These are phyloP conservation scores for Ogataea neopini DNA, from an alignment of 805 yeast genomes.

Conservation along the genomic window DNA sequence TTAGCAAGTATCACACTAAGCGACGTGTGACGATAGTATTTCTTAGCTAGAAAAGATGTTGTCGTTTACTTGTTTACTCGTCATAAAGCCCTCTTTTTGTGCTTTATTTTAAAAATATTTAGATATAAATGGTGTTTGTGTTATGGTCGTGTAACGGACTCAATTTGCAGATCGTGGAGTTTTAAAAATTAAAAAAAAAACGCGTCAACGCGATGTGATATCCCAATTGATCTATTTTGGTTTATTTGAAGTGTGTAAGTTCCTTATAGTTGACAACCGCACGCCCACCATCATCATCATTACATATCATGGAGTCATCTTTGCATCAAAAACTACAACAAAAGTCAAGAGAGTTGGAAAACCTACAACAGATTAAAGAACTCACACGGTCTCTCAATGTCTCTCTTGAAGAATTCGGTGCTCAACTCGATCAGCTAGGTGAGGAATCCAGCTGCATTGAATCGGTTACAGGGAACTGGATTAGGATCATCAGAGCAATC, in stretches of 20 bases:
- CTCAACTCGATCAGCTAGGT: constrained; percentile 47
- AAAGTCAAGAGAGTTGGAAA: constrained; percentile 52
- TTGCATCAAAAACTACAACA: constrained; percentile 36
- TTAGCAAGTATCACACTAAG: constrained; percentile 1
- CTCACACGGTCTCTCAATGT: constrained; percentile 46
- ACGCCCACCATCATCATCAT: too few species aligned
- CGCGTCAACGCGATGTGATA: constrained; percentile 8
- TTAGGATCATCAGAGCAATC: constrained; percentile 57
- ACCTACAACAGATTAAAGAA: constrained; percentile 47
- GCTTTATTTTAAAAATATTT: neutral
- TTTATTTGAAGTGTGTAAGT: too few species aligned
- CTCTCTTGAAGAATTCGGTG: constrained; percentile 50
- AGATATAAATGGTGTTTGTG: neutral
- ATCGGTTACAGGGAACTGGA: constrained; percentile 64
- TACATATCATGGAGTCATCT: constrained; percentile 35
- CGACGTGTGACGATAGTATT: neutral
- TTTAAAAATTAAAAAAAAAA: neutral
- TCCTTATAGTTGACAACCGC: too few species aligned
- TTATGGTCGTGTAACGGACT: neutral
- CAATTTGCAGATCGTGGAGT: constrained; percentile 1
- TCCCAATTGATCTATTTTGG: too few species aligned
- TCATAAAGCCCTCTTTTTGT: neutral
- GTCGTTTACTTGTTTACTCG: neutral
- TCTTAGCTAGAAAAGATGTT: too few species aligned
- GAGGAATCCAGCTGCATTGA: constrained; percentile 64